These are phyloP conservation scores for Camellia granthamiana DNA, from an alignment of 148 eudicot species.

Conservation along the genomic window DNA sequence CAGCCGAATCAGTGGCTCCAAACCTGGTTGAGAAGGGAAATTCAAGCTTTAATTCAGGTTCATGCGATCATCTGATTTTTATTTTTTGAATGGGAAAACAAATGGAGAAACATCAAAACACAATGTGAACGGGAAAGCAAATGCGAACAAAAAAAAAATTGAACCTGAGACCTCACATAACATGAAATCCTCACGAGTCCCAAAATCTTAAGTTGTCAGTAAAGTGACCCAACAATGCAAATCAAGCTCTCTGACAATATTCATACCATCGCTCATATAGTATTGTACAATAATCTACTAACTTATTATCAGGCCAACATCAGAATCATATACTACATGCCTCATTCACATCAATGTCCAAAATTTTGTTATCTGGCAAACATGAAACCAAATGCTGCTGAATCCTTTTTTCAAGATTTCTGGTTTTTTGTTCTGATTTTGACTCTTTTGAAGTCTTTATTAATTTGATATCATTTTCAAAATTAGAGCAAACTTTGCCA, in stretches of 20 bases:
- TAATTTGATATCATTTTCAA: not conserved
- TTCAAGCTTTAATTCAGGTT: slow-evolving; percentile 88
- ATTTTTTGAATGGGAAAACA: not conserved
- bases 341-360: not conserved
- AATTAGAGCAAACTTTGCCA: not conserved
- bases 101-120: too few species aligned
- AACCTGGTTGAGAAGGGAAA: slow-evolving; percentile 78
- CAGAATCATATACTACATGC: not conserved
- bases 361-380: not conserved
- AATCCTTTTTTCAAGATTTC: not conserved
- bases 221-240: not conserved
- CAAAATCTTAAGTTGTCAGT: too few species aligned
- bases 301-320: not conserved
- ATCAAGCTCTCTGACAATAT: not conserved
- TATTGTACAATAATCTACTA: not conserved
- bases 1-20: slow-evolving; percentile 59
- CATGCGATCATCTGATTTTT: not conserved
- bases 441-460: not conserved
- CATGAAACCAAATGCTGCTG: not conserved
- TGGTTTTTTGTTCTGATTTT: not conserved
- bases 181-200: too few species aligned
- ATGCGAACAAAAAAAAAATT: too few species aligned
- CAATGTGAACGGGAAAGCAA: too few species aligned
- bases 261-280: not conserved
- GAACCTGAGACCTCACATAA: too few species aligned